phyloP scores from a whole-genome alignment of 2,329 filamentous ascomycete genomes.

The Colletotrichum tanaceti region DNA sequence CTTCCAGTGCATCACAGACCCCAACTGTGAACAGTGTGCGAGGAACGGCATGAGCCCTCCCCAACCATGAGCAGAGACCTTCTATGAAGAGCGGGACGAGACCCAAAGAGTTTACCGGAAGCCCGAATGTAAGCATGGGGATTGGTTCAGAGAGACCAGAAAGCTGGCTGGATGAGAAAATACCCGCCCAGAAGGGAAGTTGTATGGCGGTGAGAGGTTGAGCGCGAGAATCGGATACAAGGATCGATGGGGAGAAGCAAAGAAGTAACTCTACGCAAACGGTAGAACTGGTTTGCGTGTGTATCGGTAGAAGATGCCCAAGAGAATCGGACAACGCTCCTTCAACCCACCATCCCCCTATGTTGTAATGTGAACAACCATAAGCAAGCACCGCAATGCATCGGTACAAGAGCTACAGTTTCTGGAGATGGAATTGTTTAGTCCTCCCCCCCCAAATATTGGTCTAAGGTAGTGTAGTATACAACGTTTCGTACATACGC shows the following conservation, averaged over 20 bases:
- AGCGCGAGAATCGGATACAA: not conserved
- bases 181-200: not conserved
- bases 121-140: too few species aligned
- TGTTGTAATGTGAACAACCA: not conserved
- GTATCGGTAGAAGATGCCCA: too few species aligned
- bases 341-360: too few species aligned
- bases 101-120: not conserved
- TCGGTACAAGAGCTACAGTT: not conserved
- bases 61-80: not conserved
- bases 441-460: conserved; percentile 8
- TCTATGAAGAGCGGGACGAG: not conserved
- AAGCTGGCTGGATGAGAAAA: not conserved
- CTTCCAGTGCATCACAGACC: conserved; percentile 51
- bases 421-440: conserved; percentile 11
- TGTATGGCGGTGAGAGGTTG: too few species aligned
- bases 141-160: not conserved
- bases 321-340: not conserved
- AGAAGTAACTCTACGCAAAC: too few species aligned
- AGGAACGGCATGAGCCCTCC: conserved; percentile 23
- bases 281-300: not conserved
- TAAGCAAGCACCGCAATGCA: not conserved
- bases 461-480: conserved; percentile 40
- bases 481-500: conserved; percentile 40
- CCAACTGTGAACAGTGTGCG: conserved; percentile 45
- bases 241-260: not conserved